A percentile compares a stretch with the other conserved stretches of the same genome.
Evolutionary conservation across 129 eudicot genomes (phyloP).

Genomic region (Ambrosia trifida): DNA sequence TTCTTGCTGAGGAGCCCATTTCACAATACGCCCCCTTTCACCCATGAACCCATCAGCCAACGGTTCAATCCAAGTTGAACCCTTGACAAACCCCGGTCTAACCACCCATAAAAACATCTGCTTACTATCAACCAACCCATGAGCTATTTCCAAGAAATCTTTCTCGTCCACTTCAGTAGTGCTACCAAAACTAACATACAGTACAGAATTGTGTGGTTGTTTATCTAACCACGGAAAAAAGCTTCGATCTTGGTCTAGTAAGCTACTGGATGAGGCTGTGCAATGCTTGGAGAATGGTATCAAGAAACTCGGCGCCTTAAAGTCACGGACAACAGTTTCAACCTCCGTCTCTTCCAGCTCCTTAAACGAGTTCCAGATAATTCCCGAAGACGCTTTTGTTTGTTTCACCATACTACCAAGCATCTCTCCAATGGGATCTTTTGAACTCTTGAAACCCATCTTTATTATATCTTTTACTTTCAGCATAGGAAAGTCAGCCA

Average conservation of each 20-base stretch:
- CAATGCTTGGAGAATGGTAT: slow-evolving; percentile 43
- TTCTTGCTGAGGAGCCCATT: slow-evolving; percentile 66
- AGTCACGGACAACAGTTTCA: slow-evolving; percentile 3
- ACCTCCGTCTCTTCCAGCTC: slow-evolving; percentile 45
- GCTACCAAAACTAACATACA: slow-evolving; percentile 72
- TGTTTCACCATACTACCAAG: slow-evolving; percentile 26
- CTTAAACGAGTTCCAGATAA: slow-evolving; percentile 45
- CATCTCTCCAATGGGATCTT: background rate
- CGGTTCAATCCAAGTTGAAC: slow-evolving; percentile 29
- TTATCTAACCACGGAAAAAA: slow-evolving; percentile 47
- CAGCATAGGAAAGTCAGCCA: slow-evolving; percentile 35
- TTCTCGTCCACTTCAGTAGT: slow-evolving; percentile 30
- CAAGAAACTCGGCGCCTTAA: slow-evolving; percentile 36
- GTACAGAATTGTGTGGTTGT: slow-evolving; percentile 43
- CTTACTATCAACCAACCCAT: slow-evolving; percentile 51
- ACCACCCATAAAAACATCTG: slow-evolving; percentile 57
- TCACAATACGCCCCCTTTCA: slow-evolving; percentile 48
- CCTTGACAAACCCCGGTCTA: slow-evolving; percentile 42
- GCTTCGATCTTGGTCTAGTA: slow-evolving; percentile 39
- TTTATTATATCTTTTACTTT: slow-evolving; percentile 34
- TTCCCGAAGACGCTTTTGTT: slow-evolving; percentile 35
- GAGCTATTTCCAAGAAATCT: slow-evolving; percentile 47
- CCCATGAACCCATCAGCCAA: slow-evolving; percentile 37
- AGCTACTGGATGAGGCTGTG: slow-evolving; percentile 33
- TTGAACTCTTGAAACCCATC: slow-evolving; percentile 6